phyloP scores from a whole-genome alignment of 345 rosid genomes.

The Gossypium bickii region DNA sequence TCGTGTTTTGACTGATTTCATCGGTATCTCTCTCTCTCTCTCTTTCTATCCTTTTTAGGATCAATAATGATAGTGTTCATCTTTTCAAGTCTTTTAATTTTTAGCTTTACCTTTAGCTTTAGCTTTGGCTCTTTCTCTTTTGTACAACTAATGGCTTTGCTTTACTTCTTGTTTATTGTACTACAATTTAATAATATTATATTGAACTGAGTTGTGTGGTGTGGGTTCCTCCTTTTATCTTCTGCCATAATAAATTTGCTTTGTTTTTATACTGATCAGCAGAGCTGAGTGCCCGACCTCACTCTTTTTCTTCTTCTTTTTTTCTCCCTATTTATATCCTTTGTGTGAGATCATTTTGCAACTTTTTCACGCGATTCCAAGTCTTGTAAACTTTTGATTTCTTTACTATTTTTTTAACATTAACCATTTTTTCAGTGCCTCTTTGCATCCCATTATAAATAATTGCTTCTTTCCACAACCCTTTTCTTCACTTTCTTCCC shows the following conservation, averaged over 20 bases:
- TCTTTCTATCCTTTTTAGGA: background rate
- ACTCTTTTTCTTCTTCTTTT: background rate
- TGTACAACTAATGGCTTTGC: background rate
- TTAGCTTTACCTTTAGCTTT: background rate
- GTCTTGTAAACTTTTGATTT: background rate
- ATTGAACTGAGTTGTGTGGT: background rate
- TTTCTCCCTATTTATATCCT: background rate
- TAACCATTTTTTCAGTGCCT: background rate
- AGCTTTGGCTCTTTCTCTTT: conserved; percentile 3
- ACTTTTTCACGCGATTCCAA: background rate
- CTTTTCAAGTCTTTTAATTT: background rate
- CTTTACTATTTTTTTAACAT: background rate
- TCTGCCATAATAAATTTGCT: background rate
- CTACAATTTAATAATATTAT: background rate
- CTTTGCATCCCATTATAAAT: background rate
- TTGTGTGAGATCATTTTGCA: background rate
- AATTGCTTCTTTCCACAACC: background rate
- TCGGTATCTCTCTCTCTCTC: background rate
- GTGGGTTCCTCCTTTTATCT: conserved; percentile 6
- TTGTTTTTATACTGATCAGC: background rate
- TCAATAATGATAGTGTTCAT: background rate
- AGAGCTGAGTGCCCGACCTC: background rate
- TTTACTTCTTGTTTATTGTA: background rate
- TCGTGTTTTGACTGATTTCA: conserved; percentile 46
- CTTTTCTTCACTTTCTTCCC: background rate